A percentile compares a stretch with the other conserved stretches of the same genome.
These are phyloP conservation scores for Fusarium sp. DNA, from an alignment of 2,329 filamentous ascomycete species.

Conservation along the genomic window DNA sequence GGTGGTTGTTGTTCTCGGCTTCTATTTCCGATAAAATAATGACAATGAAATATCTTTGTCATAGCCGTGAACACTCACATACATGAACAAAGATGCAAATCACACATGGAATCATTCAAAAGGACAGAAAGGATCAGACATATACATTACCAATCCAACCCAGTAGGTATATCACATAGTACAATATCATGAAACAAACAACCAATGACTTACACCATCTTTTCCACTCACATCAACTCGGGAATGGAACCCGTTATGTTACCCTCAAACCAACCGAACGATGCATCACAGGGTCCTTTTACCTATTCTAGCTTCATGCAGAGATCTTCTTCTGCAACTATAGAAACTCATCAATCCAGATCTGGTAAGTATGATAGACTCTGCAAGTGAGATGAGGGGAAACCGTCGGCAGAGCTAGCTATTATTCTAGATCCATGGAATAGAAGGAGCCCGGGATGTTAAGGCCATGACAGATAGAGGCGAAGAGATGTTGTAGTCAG, in stretches of 20 bases:
- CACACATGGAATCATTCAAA: not conserved
- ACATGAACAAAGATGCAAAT: not conserved
- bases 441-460: not conserved
- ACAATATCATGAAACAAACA: not conserved
- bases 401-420: not conserved
- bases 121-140: not conserved
- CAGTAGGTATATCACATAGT: not conserved
- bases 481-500: not conserved
- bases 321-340: constrained; percentile 1
- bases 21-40: not conserved
- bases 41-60: not conserved
- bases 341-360: not conserved
- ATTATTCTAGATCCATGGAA: constrained; percentile 1
- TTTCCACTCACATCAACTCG: not conserved
- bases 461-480: not conserved
- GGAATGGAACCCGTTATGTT: constrained; percentile 10
- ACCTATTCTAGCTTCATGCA: not conserved
- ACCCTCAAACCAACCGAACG: not conserved
- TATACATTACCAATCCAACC: not conserved
- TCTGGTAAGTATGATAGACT: not conserved
- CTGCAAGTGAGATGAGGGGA: not conserved
- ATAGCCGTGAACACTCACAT: not conserved
- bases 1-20: not conserved
- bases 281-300: not conserved
- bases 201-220: constrained; percentile 6